Evolutionary conservation across 805 yeast species (phyloP), one percentile per base, ranked within the genome.

Genomic region (Metschnikowia santaceciliae): DNA sequence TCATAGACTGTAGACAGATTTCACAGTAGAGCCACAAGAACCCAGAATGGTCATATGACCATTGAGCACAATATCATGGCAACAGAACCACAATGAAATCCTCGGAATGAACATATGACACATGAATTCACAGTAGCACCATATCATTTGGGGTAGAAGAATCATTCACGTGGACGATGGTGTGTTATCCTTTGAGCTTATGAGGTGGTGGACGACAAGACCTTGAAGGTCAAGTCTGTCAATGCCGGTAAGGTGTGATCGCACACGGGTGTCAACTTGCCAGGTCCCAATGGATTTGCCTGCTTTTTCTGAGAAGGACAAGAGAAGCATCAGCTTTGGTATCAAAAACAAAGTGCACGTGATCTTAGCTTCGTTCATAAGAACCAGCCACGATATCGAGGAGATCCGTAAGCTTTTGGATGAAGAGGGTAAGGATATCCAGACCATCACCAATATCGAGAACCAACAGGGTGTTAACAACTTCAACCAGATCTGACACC

Each of bases 381-480:
- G 99, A 81, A 79, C 92, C 61, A 97, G 89, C 65, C 75, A 88
- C 59, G 99, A 94, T 75, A 87, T 94, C 71, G 75, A 69, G 67
- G 86, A 88, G 68, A 94, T 94, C 77, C 87, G 99, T 78, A 78
- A 83, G 69, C 97, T 92, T 53, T 81, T 94, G 64, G 98, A 98
- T 70, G 97, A 90, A 77, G 96, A 90, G 48, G 98, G 99, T 71
- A 86, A 84, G 76, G 88, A 89, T 68, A 88, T 94, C 75, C 95
- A 94, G 82, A 90, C 94, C 78, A 91, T 94, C 65, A 86, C 90
- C 71, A 94, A 94, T 83, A 92, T 94, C 71, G 99, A 94, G 82
- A 91, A 90, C 82, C 97, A 92, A 80, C 99, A 94, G 78, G 99
- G 99, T 82, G 98, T 94, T 67, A 91, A 94, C 88, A 94, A 94